These are phyloP conservation scores for Coccomyxa sp. DNA, from an alignment of 139 green algal genomes.

Conservation along the genomic window DNA sequence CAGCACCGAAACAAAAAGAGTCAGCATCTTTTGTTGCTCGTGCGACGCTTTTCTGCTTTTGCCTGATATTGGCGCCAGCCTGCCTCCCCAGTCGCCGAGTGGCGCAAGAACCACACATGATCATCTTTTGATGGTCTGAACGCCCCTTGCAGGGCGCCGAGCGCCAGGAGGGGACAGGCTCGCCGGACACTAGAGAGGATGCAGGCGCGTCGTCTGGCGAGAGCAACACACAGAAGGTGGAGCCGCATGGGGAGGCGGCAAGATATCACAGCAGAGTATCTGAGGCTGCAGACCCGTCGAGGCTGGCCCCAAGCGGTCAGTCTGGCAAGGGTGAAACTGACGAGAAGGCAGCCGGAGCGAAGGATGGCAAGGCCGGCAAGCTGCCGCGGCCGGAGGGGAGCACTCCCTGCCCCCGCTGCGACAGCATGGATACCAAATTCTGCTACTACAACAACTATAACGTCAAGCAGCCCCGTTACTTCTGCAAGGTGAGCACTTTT, in stretches of 20 bases:
- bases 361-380: not conserved
- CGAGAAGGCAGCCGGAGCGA: not conserved
- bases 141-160: too few species aligned
- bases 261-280: not conserved
- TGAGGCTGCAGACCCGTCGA: not conserved
- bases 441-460: conserved; percentile 99
- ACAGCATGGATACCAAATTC: conserved; percentile 86
- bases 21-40: too few species aligned
- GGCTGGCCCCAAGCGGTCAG: not conserved
- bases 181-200: not conserved
- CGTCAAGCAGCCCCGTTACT: conserved; percentile 88
- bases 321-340: not conserved
- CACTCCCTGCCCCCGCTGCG: conserved; percentile 75
- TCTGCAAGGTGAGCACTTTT: conserved; percentile 64
- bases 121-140: too few species aligned
- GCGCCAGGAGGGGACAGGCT: too few species aligned
- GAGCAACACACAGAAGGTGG: not conserved
- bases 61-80: too few species aligned
- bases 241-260: not conserved
- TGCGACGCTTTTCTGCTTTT: too few species aligned
- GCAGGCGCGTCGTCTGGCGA: not conserved
- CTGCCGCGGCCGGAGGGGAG: not conserved
- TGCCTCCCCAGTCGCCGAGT: too few species aligned
- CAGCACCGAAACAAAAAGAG: too few species aligned
- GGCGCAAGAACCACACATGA: too few species aligned